Evolutionary conservation across 2,329 filamentous ascomycete genomes (phyloP), one percentile per base, ranked within the genome.

Genomic region (Neurospora sp.): DNA sequence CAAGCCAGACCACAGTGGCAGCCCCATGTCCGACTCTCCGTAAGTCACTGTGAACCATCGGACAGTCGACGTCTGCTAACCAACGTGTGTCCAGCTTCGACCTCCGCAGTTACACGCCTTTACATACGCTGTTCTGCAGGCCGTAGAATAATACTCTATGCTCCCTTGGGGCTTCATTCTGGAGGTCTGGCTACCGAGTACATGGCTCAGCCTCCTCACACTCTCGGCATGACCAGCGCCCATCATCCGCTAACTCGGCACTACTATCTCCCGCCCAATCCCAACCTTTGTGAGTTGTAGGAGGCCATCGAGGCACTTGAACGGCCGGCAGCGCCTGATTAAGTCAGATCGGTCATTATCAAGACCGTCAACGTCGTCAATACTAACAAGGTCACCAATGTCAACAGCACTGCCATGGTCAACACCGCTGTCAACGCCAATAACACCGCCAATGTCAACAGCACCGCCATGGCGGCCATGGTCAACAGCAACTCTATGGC

Each of bases 241-340:
- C 19, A 52, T 28, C 81, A 85, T 74, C 85, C 89, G 46, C 85
- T 91, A 74, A 86, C 90, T 52, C 89, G 92, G 78, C 92, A 94
- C 77, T 97, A 97, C 82, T 92, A 92, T 72, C 85, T 97, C 70
- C 92, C 96, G 69, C 89, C 93, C 10, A 93, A 96, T 83, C 89
- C 89, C 66, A 96, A 93, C 76, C 86, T 96, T 69, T 89, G 95
- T 77, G 19, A 15, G 10, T 28, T 52, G 6, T 11, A 52, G 46
- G 39, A 23, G 46, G 19, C 46, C 19, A 52, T 46, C n/a, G n/a
- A 23, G n/a, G n/a, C 43, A 46, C 43, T 46, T 23, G 43, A 23
- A 2, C n/a, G 43, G n/a, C 43, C n/a, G 43, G 43, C n/a, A 46
- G 43, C 43, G 43, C 43, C 8, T 19, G 12, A 23, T 46, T 4